These are phyloP conservation scores for Tolypocladium ovalisporum DNA, from an alignment of 2,329 filamentous ascomycete species.

Conservation along the genomic window DNA sequence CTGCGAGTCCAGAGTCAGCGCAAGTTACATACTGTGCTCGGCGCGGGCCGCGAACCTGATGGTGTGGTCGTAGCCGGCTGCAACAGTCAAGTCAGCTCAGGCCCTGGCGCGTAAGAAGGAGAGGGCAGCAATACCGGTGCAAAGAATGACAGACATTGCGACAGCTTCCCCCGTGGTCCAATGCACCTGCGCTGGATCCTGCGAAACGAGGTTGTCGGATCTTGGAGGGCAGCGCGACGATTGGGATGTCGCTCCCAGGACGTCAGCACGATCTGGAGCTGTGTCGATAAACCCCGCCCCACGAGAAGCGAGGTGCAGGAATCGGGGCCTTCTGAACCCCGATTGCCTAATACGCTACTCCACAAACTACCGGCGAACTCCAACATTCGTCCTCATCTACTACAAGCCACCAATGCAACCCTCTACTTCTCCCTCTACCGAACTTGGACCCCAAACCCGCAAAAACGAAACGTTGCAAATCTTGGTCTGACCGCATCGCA, in stretches of 20 bases:
- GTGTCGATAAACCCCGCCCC: neutral
- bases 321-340: neutral
- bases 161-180: neutral
- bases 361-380: neutral
- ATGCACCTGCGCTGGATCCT: neutral
- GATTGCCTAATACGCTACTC: neutral
- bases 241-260: neutral
- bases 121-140: constrained; percentile 38
- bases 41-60: constrained; percentile 35
- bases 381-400: no score
- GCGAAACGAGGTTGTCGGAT: neutral
- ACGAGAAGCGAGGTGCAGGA: neutral
- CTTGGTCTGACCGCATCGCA: neutral
- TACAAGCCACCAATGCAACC: no score
- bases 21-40: neutral
- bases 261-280: neutral
- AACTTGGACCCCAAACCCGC: neutral
- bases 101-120: neutral
- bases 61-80: constrained; percentile 53
- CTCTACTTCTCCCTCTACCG: neutral
- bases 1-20: constrained; percentile 31
- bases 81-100: constrained; percentile 9
- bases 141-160: constrained; percentile 51
- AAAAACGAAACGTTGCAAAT: neutral
- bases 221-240: neutral